Base-by-base conservation (phyloP, 352 stramenopile species). In the Globisporangium solare region DNA sequence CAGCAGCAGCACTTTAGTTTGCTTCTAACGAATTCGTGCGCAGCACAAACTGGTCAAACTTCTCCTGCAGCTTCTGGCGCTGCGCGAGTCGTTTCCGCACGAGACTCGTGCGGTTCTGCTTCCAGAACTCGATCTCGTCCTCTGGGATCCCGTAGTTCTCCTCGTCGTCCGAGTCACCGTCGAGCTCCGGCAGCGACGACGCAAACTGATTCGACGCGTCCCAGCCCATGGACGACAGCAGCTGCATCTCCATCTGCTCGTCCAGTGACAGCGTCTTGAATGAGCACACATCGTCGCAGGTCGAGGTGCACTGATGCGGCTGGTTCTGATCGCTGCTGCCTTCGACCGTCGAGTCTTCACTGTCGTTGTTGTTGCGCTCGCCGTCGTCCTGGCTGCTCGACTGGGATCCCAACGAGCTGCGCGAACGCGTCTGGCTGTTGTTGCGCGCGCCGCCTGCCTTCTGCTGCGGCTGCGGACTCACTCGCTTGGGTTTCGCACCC, bases 191-290 rank as follows among this genome's bases (percentile, higher is more conserved):
- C 18, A 85, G 71, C 12, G 79, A 84, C 24, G 75, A 73, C 17
- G 66, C 70, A 49, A 83, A 83, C 58, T 81, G 76, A 54, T 76
- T 76, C 4, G 69, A 77, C 24, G 70, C 75, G 61, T 85, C 79
- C 84, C 84, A 94, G 22, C 84, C 84, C 84, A 94, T 94, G 13
- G 83, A 84, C 22, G 80, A 94, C 6, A 94, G 79, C 46, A 94
- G 58, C 49, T 88, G 70, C 73, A 80, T 76, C 61, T 94, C 84
- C 69, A 77, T 79, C 31, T 72, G 65, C 60, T 89, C 80, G 52
- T 93, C 83, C 6, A 87, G 68, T 37, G 73, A 66, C 20, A 86
- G 63, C 55, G 76, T 79, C 41, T 68, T 77, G 5, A 68, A 51
- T 43, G 73, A 48, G 41, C 74, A 88, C 11, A 69, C 61, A 27